Base-by-base conservation (phyloP, 2,329 filamentous ascomycete species). In the Beauveria medogensis region DNA sequence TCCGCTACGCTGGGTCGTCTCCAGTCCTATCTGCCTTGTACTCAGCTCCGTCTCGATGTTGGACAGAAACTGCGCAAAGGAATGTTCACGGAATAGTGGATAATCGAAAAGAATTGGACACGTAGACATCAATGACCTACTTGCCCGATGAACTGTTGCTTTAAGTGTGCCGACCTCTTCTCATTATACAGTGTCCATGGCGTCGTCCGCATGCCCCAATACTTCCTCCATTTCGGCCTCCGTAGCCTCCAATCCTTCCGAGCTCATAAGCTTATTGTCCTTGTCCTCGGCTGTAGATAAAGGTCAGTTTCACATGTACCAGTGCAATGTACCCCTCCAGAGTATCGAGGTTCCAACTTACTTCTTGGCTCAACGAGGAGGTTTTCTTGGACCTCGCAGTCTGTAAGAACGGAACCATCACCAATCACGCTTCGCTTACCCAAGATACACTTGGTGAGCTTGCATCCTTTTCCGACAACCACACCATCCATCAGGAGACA, bases 401-500 rank as follows among this genome's bases (percentile, higher is more conserved):
- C 90, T 58, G 88, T 92, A 66, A 97, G 75, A n/a, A 86, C 82
- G 6, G 82, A 87, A 9, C 87, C 88, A 52, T 91, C 90, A n/a
- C 93, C 92, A 66, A 99, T 85, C 68, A 89, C 87, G 65, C 88
- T 89, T 64, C 91, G 78, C 69, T 88, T 85, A 5, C 94, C 94
- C 46, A 97, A 76, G 37, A 97, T 90, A 69, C 92, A 97, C 24
- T 90, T 90, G 1, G 90, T 94, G 56, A 97, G 78, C 72, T 91
- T 91, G 69, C 88, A 92, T 48, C 89, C 88, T 68, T 91, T 89
- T 16, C 91, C 92, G 14, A 99, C 82, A 8, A 90, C 86, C 0
- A 90, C 92, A 3, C 91, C 91, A 63, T 97, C 93, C 91, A 97
- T 97, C 22, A 97, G 77, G 53, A 97, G 75, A 73, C 93, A 97